A percentile compares a stretch with the other conserved stretches of the same genome.
phyloP scores from a whole-genome alignment of 2,329 filamentous ascomycete species.

The Myriosclerotinia curreyana region DNA sequence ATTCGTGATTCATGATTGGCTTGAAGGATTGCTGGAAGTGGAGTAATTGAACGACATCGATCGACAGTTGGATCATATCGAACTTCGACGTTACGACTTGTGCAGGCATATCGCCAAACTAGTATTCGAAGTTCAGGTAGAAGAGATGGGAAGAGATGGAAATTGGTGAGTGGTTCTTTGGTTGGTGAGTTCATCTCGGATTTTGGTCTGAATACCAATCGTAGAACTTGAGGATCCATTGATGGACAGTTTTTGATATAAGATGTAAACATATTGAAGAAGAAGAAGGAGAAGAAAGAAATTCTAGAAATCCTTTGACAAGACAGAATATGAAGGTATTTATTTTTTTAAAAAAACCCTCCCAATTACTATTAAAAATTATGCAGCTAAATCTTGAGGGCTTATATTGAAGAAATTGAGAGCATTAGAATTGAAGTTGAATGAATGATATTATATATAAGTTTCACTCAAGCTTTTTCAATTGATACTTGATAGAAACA shows the following conservation, averaged over 20 bases:
- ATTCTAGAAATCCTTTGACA: not conserved
- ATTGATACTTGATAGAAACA: not conserved
- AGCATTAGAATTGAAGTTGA: not conserved
- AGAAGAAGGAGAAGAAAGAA: too few species aligned
- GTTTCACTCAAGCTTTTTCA: not conserved
- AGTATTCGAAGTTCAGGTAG: conserved; percentile 36
- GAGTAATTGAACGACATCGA: conserved; percentile 41
- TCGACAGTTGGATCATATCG: conserved; percentile 39
- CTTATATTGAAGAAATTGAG: not conserved
- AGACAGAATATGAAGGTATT: not conserved
- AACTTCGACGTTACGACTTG: conserved; percentile 32
- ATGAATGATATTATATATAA: not conserved
- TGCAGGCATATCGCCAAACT: conserved; percentile 34
- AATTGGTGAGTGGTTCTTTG: conserved; percentile 21
- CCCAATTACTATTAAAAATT: not conserved
- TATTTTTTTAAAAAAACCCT: too few species aligned
- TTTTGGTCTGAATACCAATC: conserved; percentile 1
- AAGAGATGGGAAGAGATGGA: conserved; percentile 33
- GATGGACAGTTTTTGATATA: conserved; percentile 13
- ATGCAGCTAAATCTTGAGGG: not conserved
- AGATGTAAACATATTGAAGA: conserved; percentile 8
- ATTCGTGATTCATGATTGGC: conserved; percentile 45
- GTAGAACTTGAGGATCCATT: conserved; percentile 13
- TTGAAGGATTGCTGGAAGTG: conserved; percentile 44
- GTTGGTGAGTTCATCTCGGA: not conserved